phyloP scores from a whole-genome alignment of 306 rosid genomes.

The Cicer pinnatifidum region DNA sequence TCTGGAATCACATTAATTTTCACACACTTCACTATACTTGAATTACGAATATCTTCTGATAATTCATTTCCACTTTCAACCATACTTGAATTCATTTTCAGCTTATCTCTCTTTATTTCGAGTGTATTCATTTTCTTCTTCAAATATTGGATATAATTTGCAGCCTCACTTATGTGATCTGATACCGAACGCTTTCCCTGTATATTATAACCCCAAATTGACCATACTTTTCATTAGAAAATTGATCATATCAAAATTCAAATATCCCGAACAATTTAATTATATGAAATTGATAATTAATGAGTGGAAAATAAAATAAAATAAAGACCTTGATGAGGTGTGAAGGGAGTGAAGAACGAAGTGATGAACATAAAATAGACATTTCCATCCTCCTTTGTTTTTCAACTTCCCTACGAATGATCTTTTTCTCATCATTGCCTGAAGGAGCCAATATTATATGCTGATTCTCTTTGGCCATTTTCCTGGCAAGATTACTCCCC shows the following conservation, averaged over 20 bases:
- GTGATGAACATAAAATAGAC: constrained; percentile 43
- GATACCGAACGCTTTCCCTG: constrained; percentile 53
- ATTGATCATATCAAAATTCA: too few relatives aligned
- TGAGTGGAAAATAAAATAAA: background rate
- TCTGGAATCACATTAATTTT: constrained; percentile 32
- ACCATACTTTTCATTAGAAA: too few relatives aligned
- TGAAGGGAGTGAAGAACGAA: constrained; percentile 42
- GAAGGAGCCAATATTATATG: background rate
- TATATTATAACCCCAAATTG: too few relatives aligned
- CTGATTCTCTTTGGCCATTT: constrained; percentile 44
- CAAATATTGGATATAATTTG: constrained; percentile 42
- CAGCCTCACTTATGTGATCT: constrained; percentile 48
- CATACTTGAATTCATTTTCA: constrained; percentile 17
- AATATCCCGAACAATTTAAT: too few relatives aligned
- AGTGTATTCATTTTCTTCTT: constrained; percentile 40
- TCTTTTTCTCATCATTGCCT: constrained; percentile 43
- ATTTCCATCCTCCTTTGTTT: constrained; percentile 43
- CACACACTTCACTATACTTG: constrained; percentile 30
- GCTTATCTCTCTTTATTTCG: constrained; percentile 43
- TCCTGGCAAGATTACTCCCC: background rate
- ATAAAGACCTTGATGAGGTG: constrained; percentile 49
- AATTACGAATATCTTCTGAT: background rate
- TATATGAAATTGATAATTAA: background rate
- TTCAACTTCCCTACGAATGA: constrained; percentile 50
- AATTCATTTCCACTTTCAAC: constrained; percentile 16